Percentiles rank a stretch among this genome's conserved stretches.
Evolutionary conservation across 805 yeast genomes (phyloP).

Genomic region (Cyberlindnera bimundalis): DNA sequence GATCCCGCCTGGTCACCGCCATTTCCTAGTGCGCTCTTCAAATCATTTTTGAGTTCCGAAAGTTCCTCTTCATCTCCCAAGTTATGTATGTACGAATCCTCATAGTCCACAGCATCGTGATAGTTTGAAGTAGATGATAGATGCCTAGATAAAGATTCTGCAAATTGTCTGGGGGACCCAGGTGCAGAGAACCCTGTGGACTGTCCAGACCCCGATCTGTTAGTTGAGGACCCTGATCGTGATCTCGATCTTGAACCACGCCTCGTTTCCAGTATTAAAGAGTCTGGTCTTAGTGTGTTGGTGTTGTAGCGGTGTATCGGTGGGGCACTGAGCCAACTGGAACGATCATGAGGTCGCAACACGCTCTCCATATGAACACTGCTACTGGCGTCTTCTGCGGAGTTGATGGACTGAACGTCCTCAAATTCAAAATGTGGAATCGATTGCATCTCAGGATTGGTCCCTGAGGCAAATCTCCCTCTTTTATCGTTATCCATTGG

Average conservation of each 20-base stretch:
- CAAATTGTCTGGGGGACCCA: background rate
- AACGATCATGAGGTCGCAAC: background rate
- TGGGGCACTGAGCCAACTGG: background rate
- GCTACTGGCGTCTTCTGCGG: background rate
- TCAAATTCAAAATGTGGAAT: constrained; percentile 3
- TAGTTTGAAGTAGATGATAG: constrained; percentile 2
- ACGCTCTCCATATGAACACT: background rate
- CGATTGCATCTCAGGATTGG: background rate
- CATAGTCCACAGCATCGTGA: constrained; percentile 10
- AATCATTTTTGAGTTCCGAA: constrained; percentile 16
- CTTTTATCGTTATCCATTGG: background rate
- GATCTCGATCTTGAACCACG: constrained; percentile 3
- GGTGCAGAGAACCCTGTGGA: background rate
- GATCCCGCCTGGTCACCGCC: constrained; percentile 15
- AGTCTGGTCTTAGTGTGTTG: constrained; percentile 1
- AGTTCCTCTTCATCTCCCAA: constrained; percentile 15
- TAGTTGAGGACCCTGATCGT: constrained; percentile 7
- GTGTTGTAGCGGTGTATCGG: background rate
- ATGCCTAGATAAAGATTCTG: background rate
- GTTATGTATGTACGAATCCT: constrained; percentile 12
- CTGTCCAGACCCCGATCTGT: background rate
- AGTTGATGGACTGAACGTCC: background rate
- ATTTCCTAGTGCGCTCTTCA: constrained; percentile 22
- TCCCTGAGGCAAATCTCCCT: background rate
- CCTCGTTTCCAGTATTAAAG: background rate